These are phyloP conservation scores for Aureobasidium mangrovei DNA, from an alignment of 2,329 filamentous ascomycete species.

Conservation along the genomic window DNA sequence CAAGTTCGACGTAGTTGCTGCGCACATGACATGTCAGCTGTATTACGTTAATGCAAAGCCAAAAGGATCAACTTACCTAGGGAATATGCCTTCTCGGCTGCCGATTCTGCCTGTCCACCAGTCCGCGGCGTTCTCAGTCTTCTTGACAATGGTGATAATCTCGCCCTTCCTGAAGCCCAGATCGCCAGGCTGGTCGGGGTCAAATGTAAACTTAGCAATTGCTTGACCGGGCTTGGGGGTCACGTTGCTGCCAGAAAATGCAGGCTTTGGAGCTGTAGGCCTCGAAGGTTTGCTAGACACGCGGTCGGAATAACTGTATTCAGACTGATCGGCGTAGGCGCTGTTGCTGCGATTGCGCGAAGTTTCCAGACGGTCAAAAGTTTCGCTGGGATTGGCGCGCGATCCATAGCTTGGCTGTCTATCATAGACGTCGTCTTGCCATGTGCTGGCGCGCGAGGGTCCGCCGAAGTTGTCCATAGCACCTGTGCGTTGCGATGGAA, in stretches of 20 bases:
- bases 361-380: conserved; percentile 38
- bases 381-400: conserved; percentile 41
- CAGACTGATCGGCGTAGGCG: conserved; percentile 36
- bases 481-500: conserved; percentile 43
- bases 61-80: conserved; percentile 48
- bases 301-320: conserved; percentile 48
- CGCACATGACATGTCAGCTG: not conserved
- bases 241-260: conserved; percentile 28
- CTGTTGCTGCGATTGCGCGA: conserved; percentile 22
- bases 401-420: conserved; percentile 41
- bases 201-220: conserved; percentile 85
- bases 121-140: conserved; percentile 86
- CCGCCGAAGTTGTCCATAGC: conserved; percentile 39
- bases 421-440: conserved; percentile 70
- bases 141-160: conserved; percentile 87
- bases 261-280: conserved; percentile 62
- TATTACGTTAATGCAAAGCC: not conserved
- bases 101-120: conserved; percentile 97
- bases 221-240: conserved; percentile 62
- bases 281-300: conserved; percentile 54
- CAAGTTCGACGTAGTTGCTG: conserved; percentile 27
- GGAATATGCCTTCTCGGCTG: conserved; percentile 81
- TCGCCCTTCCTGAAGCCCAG: conserved; percentile 96
- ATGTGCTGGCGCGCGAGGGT: conserved; percentile 58
- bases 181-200: conserved; percentile 86